Conservation (phyloP, 1,284 basidiomycete species). For the Microbotryomycetes sp. region DNA sequence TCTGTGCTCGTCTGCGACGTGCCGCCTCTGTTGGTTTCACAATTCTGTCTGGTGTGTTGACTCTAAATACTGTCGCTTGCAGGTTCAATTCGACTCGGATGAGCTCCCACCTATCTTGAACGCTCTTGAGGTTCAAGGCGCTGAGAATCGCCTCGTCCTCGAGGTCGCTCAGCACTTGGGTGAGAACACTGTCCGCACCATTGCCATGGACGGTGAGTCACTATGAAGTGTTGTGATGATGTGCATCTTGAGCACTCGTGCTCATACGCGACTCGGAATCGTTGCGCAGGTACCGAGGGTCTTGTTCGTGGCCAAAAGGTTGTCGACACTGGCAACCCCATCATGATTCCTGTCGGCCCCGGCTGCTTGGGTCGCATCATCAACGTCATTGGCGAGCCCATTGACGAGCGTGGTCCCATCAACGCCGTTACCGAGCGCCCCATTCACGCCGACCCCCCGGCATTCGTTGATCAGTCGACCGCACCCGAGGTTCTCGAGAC, state of each 20-base stretch:
- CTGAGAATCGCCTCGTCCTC: conserved; percentile 74
- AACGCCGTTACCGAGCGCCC: conserved; percentile 75
- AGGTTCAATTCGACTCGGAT: conserved; percentile 42
- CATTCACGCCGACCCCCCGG: conserved; percentile 93
- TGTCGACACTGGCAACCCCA: conserved; percentile 90
- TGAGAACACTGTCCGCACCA: conserved; percentile 87
- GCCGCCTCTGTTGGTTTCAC: conserved; percentile 1
- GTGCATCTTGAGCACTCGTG: not conserved
- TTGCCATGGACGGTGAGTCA: conserved; percentile 59
- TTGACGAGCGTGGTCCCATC: conserved; percentile 98
- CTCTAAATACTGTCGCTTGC: not conserved
- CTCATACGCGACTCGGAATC: not conserved
- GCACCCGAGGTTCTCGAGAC: conserved; percentile 97
- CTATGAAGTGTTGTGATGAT: not conserved
- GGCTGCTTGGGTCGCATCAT: conserved; percentile 96
- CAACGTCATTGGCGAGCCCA: conserved; percentile 99
- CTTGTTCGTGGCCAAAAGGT: conserved; percentile 98
- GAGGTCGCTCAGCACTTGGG: conserved; percentile 96
- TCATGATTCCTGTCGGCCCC: conserved; percentile 90
- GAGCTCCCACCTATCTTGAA: conserved; percentile 94
- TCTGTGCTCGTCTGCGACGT: not conserved
- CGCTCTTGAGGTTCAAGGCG: conserved; percentile 93
- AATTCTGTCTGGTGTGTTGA: too few relatives aligned
- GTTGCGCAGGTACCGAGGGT: conserved; percentile 71
- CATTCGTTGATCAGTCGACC: conserved; percentile 97